Conservation (phyloP, 1,139 yeast species). For the Cylindricascospora bacillispora region DNA sequence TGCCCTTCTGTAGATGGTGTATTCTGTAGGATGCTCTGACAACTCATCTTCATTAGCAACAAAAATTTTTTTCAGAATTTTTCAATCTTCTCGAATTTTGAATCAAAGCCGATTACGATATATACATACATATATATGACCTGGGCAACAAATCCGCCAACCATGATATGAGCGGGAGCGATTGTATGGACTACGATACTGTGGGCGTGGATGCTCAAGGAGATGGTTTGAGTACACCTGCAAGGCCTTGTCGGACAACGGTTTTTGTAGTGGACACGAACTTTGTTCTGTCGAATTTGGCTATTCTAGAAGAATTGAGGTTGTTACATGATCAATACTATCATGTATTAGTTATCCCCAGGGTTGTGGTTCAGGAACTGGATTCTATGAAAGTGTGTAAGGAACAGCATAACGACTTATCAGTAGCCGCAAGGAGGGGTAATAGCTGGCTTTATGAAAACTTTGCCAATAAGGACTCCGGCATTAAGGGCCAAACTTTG, state of each 20-base stretch:
- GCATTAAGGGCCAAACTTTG: slow-evolving; percentile 54
- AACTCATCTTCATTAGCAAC: slow-evolving; percentile 6
- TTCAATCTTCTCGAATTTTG: too few relatives aligned
- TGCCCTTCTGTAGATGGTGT: too few relatives aligned
- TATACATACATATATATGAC: too few relatives aligned
- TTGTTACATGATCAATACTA: slow-evolving; percentile 31
- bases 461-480: slow-evolving; percentile 38
- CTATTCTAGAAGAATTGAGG: slow-evolving; percentile 39
- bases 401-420: slow-evolving; percentile 28
- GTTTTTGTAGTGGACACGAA: slow-evolving; percentile 64
- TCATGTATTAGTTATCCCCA: slow-evolving; percentile 51
- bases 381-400: slow-evolving; percentile 56
- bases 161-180: too few relatives aligned
- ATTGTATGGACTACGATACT: too few relatives aligned
- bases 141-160: too few relatives aligned
- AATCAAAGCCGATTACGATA: too few relatives aligned
- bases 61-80: too few relatives aligned
- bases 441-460: slow-evolving; percentile 65
- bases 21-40: slow-evolving; percentile 5
- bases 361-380: slow-evolving; percentile 56
- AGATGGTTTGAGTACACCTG: too few relatives aligned
- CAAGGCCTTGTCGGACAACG: too few relatives aligned
- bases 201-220: too few relatives aligned
- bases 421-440: slow-evolving; percentile 56
- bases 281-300: slow-evolving; percentile 54